Evolutionary conservation across 2,329 filamentous ascomycete species (phyloP), one percentile per base, ranked within the genome.

Genomic region (Coniochaeta sp.): DNA sequence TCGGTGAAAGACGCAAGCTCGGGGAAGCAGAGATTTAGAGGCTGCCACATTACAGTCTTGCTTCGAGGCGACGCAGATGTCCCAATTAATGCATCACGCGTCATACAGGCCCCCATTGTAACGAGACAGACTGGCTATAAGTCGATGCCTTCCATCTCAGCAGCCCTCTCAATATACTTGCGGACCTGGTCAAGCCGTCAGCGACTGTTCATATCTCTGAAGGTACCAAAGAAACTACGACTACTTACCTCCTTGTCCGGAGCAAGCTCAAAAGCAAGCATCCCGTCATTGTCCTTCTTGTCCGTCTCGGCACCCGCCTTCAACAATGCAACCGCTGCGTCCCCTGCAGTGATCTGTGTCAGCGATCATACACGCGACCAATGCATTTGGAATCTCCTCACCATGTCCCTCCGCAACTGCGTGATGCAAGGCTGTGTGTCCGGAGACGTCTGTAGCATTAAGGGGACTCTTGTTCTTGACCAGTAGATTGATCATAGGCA

Each of bases 401-500:
- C 86, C 87, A 71, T 89, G 85, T 5, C 87, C 87, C 69, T 95
- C 90, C 1, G 89, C 88, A 65, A 93, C 77, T 14, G 90, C 87
- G 71, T 99, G 95, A 75, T 99, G 95, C 68, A 99, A 78, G 3
- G 95, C 89, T 26, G 95, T 98, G 71, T 90, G 87, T 1, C 93
- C 93, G 65, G 91, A 86, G 38, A 80, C 78, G 75, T 99, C 95
- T 2, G 89, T 87, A 2, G 91, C 87, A 73, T 96, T 91, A 26
- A 98, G 71, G 0, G 93, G 93, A 65, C 91, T 96, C 65, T 80
- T 81, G 66, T 90, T 84, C 68, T 90, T 85, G 17, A 97, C 77
- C 16, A 99, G 77, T 40, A 96, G 76, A 67, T 87, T 89, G 55
- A 96, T 81, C 77, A 99, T 91, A 5, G 93, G 92, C n/a, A 89